A percentile compares a stretch with the other conserved stretches of the same genome.
Conservation (phyloP, 2,329 filamentous ascomycete species). For the Scolecobasidium constrictum region DNA sequence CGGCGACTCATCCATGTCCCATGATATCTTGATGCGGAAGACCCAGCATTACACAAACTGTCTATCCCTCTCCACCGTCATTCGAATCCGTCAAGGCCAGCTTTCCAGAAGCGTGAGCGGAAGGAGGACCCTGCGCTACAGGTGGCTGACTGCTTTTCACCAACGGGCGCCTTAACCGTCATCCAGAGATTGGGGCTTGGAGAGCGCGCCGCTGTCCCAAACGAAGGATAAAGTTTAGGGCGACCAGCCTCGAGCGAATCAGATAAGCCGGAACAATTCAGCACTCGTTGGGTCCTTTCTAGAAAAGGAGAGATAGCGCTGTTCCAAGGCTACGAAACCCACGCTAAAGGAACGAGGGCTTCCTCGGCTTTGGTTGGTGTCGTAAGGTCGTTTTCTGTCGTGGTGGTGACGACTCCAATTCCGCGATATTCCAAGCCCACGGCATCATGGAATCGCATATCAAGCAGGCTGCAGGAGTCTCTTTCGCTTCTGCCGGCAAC, state of each 20-base stretch:
- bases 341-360: too few relatives aligned
- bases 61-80: neutral
- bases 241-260: neutral
- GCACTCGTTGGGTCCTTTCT: neutral
- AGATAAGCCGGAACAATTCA: neutral
- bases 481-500: too few relatives aligned
- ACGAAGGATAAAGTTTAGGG: neutral
- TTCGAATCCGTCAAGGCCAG: neutral
- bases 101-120: neutral
- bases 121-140: neutral
- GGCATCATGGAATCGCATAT: too few relatives aligned
- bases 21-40: neutral
- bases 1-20: neutral
- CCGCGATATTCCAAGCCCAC: too few relatives aligned
- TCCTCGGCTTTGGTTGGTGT: too few relatives aligned
- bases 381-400: too few relatives aligned
- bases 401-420: too few relatives aligned
- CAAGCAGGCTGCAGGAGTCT: too few relatives aligned
- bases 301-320: too few relatives aligned
- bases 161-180: neutral
- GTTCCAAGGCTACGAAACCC: too few relatives aligned
- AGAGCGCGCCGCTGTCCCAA: neutral
- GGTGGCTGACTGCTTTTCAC: neutral
- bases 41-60: neutral
- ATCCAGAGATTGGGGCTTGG: neutral